A percentile compares a stretch with the other conserved stretches of the same genome.
Conservation (phyloP, 2,329 filamentous ascomycete species). For the Alternaria hordeiaustralica region DNA sequence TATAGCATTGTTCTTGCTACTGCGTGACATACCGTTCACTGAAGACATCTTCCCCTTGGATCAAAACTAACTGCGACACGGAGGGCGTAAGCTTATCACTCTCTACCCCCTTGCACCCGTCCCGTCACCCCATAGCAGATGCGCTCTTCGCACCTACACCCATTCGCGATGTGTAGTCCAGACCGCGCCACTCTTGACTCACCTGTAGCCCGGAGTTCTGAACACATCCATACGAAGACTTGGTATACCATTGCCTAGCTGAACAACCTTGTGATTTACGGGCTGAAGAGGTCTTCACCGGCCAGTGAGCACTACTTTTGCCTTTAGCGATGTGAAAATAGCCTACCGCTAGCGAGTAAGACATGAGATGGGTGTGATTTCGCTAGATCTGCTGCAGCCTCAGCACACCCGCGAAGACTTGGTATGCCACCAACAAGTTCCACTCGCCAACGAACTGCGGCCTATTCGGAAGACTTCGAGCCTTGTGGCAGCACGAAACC, state of each 20-base stretch:
- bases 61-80: background rate
- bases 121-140: background rate
- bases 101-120: background rate
- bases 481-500: background rate
- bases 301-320: background rate
- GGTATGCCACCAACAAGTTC: background rate
- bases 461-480: background rate
- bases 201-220: background rate
- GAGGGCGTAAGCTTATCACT: background rate
- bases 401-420: background rate
- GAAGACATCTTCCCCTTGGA: background rate
- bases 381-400: background rate
- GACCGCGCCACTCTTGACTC: background rate
- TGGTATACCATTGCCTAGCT: background rate
- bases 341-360: background rate
- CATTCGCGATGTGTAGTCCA: background rate
- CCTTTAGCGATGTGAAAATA: background rate
- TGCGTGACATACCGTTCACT: background rate
- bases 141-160: background rate
- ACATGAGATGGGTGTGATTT: background rate
- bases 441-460: background rate
- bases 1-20: background rate
- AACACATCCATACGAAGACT: background rate
- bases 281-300: background rate
- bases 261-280: background rate